Percentiles rank a stretch among this genome's conserved stretches.
Conservation (phyloP, 768 basidiomycete genomes). For the Pisolithus microcarpus region DNA sequence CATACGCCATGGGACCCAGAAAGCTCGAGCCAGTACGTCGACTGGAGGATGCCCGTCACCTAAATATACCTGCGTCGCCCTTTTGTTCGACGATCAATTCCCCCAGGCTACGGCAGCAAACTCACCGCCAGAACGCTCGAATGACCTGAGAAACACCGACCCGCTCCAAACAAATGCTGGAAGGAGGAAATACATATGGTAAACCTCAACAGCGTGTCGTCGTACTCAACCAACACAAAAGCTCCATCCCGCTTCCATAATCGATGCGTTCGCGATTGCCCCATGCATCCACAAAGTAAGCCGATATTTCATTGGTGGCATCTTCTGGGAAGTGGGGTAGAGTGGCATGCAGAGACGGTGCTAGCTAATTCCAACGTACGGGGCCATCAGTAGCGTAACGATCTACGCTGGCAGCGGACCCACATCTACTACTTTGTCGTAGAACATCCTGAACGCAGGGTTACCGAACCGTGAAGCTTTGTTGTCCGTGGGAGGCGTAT, state of each 20-base stretch:
- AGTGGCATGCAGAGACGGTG: slow-evolving; percentile 54
- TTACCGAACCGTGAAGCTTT: slow-evolving; percentile 99
- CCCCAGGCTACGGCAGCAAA: background rate
- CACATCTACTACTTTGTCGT: slow-evolving; percentile 74
- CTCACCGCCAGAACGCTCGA: slow-evolving; percentile 74
- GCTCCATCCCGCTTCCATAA: slow-evolving; percentile 99
- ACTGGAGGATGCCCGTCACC: slow-evolving; percentile 81
- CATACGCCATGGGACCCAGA: slow-evolving; percentile 99
- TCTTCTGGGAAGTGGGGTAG: slow-evolving; percentile 50
- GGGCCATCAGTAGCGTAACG: background rate
- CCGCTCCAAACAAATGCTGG: slow-evolving; percentile 73
- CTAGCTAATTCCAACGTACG: slow-evolving; percentile 31
- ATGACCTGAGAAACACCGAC: slow-evolving; percentile 62
- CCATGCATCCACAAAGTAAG: slow-evolving; percentile 86
- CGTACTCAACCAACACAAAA: slow-evolving; percentile 94
- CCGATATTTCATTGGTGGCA: slow-evolving; percentile 61
- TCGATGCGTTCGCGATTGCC: slow-evolving; percentile 89
- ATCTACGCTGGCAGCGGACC: slow-evolving; percentile 7
- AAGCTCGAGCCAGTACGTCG: slow-evolving; percentile 95
- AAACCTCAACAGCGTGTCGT: slow-evolving; percentile 22
- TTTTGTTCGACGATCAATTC: background rate
- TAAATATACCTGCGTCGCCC: slow-evolving; percentile 52
- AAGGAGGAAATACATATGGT: background rate
- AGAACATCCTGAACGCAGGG: slow-evolving; percentile 90
- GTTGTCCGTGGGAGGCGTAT: too few species aligned